A percentile compares a stretch with the other conserved stretches of the same genome.
Conservation (phyloP, 1,139 yeast species). For the Meyerozyma carpophila region DNA sequence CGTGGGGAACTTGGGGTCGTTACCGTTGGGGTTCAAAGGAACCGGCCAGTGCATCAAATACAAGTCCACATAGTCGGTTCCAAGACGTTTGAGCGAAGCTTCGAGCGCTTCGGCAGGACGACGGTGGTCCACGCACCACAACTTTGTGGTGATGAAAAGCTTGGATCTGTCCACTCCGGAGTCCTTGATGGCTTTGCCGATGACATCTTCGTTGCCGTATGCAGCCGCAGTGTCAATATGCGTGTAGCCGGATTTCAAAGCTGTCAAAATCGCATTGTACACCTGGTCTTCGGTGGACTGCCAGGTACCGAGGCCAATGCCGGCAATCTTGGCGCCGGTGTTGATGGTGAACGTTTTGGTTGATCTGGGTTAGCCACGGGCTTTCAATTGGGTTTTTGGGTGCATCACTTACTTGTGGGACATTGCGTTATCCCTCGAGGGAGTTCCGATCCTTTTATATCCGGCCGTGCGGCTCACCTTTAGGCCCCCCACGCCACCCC, state of each 20-base stretch:
- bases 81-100: conserved; percentile 58
- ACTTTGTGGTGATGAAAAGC: conserved; percentile 73
- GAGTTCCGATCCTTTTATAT: background rate
- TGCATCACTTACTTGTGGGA: background rate
- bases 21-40: conserved; percentile 4
- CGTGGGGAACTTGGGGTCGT: conserved; percentile 1
- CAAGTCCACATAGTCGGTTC: conserved; percentile 77
- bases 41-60: conserved; percentile 85
- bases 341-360: conserved; percentile 7
- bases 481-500: background rate
- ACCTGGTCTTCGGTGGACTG: conserved; percentile 12
- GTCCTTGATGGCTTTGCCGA: conserved; percentile 30
- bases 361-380: background rate
- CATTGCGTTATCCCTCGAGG: background rate
- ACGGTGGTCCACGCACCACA: conserved; percentile 66
- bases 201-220: conserved; percentile 13
- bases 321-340: conserved; percentile 13
- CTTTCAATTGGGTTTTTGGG: background rate
- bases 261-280: conserved; percentile 12
- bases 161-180: conserved; percentile 67
- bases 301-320: conserved; percentile 19
- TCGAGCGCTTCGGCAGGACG: conserved; percentile 57
- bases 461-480: background rate
- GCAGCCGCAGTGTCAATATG: conserved; percentile 16
- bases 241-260: conserved; percentile 13